Evolutionary conservation across 495 filamentous ascomycete species (phyloP), one percentile per base, ranked within the genome.

Genomic region (Penicillium pulvis): DNA sequence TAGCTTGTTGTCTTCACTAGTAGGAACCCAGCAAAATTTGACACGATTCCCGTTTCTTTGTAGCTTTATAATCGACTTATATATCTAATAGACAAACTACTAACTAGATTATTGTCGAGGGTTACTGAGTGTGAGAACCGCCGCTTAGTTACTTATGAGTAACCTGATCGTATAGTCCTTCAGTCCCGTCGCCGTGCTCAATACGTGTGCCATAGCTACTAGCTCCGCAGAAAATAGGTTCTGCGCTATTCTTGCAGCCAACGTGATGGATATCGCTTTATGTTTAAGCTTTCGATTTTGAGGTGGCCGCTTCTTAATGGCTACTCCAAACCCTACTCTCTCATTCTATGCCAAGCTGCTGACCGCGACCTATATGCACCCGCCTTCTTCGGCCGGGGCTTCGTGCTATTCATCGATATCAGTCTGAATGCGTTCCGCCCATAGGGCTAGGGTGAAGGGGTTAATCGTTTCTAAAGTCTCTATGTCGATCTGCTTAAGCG

Each of bases 141-240:
- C n/a, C 43, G n/a, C 20, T 66, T 46, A 46, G 20, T 14, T n/a
- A 51, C 4, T 31, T 63, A 41, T 59, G 55, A 46, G 44, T 43
- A 42, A 57, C 19, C 54, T 28, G 26, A 28, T 28, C 26, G 3
- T 28, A 6, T 28, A 28, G 26, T 28, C 26, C 6, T 28, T 28
- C 26, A 28, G 6, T 28, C 26, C 26, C 26, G 6, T 6, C 2
- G 6, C 26, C 26, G 6, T 28, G 26, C 26, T 28, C 26, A 28
- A 6, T 6, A 28, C 26, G 6, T 28, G 26, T 28, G 54, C 58
- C 53, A 64, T 57, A 51, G 49, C 57, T 60, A 53, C 57, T 30
- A 64, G 57, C 53, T 64, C 49, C 31, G 23, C 57, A 16, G 54
- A 60, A 42, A 53, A 60, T 35, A 31, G 54, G 19, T 64, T 64